A percentile compares a stretch with the other conserved stretches of the same genome.
Conservation (phyloP, 257 asterid genomes). For the Solanum bulbocastanum region DNA sequence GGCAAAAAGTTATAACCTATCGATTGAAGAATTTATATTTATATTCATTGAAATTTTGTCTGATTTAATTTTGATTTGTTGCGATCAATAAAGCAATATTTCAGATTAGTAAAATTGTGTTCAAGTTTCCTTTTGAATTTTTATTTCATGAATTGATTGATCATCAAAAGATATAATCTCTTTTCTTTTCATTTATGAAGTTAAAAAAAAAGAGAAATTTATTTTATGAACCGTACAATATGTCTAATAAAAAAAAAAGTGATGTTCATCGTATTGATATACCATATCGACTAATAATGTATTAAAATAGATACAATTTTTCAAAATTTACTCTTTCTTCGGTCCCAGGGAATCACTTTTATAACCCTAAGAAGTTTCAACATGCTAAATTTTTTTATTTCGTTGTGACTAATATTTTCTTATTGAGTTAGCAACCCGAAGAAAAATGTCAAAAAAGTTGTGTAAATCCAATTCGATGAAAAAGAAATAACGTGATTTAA, state of each 20-base stretch:
- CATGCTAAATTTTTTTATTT: neutral
- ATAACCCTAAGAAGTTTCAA: neutral
- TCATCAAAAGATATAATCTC: neutral
- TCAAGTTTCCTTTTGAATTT: neutral
- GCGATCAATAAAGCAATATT: no score
- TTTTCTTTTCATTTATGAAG: neutral
- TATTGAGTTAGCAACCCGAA: no score
- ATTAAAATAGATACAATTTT: neutral
- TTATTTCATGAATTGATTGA: neutral
- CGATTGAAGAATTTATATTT: neutral
- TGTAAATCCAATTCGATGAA: neutral
- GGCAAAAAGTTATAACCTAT: neutral
- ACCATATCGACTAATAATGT: neutral
- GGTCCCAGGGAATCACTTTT: neutral
- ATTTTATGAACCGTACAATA: neutral
- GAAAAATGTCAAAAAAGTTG: no score
- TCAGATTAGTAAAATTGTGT: neutral
- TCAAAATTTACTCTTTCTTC: neutral
- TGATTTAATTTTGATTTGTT: no score
- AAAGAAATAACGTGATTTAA: neutral
- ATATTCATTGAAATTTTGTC: no score
- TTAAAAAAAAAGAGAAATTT: neutral
- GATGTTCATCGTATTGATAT: neutral
- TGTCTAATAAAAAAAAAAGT: neutral
- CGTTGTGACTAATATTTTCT: no score